Evolutionary conservation across 352 stramenopile species (phyloP), one percentile per base, ranked within the genome.

Genomic region (Stramenopiles sp.): DNA sequence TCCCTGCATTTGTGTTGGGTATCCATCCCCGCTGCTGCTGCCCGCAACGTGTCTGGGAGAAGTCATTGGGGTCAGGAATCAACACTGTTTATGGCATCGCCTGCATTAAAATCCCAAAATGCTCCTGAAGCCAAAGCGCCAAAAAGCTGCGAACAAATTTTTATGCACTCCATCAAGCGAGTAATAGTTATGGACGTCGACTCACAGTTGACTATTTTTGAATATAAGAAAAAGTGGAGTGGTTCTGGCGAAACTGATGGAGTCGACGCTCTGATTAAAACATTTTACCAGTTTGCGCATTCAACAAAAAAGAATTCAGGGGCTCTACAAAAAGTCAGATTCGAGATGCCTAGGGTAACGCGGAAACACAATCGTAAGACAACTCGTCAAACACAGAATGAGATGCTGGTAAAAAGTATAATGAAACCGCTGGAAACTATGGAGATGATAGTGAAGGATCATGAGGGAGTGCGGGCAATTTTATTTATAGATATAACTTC

Each of bases 271-370:
- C 22, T 78, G 71, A 14, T 78, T 14, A 78, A 78, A 78, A 78
- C 71, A 33, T 78, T 78, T 33, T 78, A 78, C 71, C 71, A 78
- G 22, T 78, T 78, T 78, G 71, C 71, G 4, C 30, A 33, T 78
- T 78, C 71, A 8, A 78, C 14, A 4, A 14, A 78, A 14, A 78
- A 78, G 30, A 31, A 4, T 4, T 33, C 71, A 31, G 31, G 31
- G 8, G 14, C 1, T 4, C 22, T 78, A 33, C 4, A 78, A 14
- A 4, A 14, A 14, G 71, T 78, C 31, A 4, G 71, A 14, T 78
- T 78, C 22, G 71, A 33, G 31, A 78, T 14, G 30, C 71, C 39
- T 14, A 4, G 39, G 14, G 39, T 14, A 14, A 55, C 39, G 39
- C 4, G 39, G 39, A 4, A 55, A 55, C 39, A 55, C 14, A 14